Conservation (phyloP, 2,329 filamentous ascomycete genomes). For the Colletotrichum scovillei region DNA sequence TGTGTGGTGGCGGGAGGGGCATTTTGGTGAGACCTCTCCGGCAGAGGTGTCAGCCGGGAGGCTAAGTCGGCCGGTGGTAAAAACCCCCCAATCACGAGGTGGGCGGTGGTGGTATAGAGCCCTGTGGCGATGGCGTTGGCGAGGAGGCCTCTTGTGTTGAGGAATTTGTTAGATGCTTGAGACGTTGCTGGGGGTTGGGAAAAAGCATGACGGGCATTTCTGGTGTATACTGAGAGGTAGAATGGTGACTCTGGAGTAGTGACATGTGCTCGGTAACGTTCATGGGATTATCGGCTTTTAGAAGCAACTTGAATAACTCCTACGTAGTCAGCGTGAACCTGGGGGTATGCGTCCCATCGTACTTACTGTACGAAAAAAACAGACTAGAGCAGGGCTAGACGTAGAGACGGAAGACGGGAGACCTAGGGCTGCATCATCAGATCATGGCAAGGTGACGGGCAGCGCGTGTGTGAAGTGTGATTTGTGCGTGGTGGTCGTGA, state of each 20-base stretch:
- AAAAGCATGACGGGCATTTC: background rate
- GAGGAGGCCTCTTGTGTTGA: background rate
- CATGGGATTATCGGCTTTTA: background rate
- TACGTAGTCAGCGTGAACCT: background rate
- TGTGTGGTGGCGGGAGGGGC: background rate
- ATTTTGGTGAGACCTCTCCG: slow-evolving; percentile 14
- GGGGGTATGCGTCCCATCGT: background rate
- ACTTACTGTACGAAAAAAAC: background rate
- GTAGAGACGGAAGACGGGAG: slow-evolving; percentile 12
- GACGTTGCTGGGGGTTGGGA: no score
- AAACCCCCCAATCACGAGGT: background rate
- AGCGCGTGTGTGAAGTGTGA: background rate
- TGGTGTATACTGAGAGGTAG: background rate
- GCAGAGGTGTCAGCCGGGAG: slow-evolving; percentile 13
- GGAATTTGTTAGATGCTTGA: background rate
- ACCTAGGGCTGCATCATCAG: slow-evolving; percentile 32
- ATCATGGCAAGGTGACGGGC: slow-evolving; percentile 12
- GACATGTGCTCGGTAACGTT: slow-evolving; percentile 9
- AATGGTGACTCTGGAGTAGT: background rate
- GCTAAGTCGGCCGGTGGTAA: background rate
- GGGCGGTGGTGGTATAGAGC: background rate
- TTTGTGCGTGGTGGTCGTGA: background rate
- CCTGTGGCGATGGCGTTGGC: background rate
- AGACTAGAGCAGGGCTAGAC: background rate
- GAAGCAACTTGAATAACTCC: background rate